These are phyloP conservation scores for Isabelozyma heimii DNA, from an alignment of 805 yeast species.

Conservation along the genomic window DNA sequence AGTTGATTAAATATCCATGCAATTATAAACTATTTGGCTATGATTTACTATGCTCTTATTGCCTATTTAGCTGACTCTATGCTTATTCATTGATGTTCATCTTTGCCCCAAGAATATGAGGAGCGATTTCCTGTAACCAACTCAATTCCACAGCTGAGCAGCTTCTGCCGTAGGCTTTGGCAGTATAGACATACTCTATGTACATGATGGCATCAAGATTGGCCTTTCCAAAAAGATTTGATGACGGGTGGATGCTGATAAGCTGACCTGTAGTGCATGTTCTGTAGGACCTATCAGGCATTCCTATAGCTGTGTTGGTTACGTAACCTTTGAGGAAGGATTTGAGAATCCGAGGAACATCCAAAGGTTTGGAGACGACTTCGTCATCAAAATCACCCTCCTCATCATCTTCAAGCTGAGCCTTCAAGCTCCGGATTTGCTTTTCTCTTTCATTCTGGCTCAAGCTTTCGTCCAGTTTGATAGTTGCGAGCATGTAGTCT, in stretches of 20 bases:
- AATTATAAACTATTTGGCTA: too few species aligned
- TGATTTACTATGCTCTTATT: too few species aligned
- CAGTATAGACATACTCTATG: constrained; percentile 89
- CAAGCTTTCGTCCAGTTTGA: constrained; percentile 38
- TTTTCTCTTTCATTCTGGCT: constrained; percentile 21
- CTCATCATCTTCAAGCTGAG: constrained; percentile 19
- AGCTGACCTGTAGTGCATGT: constrained; percentile 83
- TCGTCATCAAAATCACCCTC: constrained; percentile 19
- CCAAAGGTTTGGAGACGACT: constrained; percentile 30
- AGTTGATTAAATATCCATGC: too few species aligned
- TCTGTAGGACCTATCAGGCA: constrained; percentile 91
- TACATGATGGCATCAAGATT: constrained; percentile 87
- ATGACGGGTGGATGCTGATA: constrained; percentile 87
- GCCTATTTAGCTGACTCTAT: too few species aligned
- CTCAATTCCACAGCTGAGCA: constrained; percentile 78
- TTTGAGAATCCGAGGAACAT: constrained; percentile 61
- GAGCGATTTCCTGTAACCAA: constrained; percentile 85
- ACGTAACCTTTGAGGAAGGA: constrained; percentile 81
- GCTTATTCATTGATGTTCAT: constrained; percentile 22
- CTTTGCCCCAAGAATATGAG: constrained; percentile 53
- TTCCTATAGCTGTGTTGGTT: constrained; percentile 88
- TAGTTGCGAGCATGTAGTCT: constrained; percentile 58
- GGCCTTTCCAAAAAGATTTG: constrained; percentile 73
- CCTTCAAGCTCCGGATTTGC: constrained; percentile 20
- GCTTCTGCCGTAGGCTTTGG: constrained; percentile 87